Percentiles rank a stretch among this genome's conserved stretches.
Evolutionary conservation across 345 rosid species (phyloP).

Genomic region (Firmiana major): DNA sequence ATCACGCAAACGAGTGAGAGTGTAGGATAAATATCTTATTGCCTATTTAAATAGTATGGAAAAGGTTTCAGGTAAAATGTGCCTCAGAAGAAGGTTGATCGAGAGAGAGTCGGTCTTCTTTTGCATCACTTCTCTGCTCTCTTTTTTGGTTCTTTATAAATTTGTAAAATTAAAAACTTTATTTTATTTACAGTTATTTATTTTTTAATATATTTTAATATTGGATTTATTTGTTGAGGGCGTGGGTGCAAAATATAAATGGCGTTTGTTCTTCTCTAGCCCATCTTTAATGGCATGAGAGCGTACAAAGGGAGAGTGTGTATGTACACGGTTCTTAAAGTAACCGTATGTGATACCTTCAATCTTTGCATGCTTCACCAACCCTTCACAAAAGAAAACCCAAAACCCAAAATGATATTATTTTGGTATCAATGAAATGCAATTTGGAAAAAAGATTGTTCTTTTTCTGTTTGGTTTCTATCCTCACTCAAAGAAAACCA

Average conservation of each 20-base stretch:
- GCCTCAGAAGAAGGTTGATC: background rate
- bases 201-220: background rate
- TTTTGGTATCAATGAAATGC: constrained; percentile 11
- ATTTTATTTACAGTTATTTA: background rate
- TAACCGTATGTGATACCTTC: constrained; percentile 19
- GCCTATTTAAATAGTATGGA: background rate
- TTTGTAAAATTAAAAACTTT: no score
- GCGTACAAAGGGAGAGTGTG: background rate
- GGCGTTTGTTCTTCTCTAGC: constrained; percentile 15
- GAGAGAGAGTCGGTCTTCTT: no score
- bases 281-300: constrained; percentile 33
- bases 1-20: background rate
- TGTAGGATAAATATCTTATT: background rate
- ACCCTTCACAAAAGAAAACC: constrained; percentile 21
- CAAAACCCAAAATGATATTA: constrained; percentile 13
- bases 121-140: background rate
- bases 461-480: background rate
- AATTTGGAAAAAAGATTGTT: background rate
- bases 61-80: background rate
- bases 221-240: background rate
- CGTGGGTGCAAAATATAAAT: constrained; percentile 10
- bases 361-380: constrained; percentile 32
- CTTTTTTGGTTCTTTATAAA: background rate
- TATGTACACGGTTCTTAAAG: constrained; percentile 19
- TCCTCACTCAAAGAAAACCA: constrained; percentile 5